These are phyloP conservation scores for Sugiyamaella grinbergsii DNA, from an alignment of 1,139 yeast genomes.

Conservation along the genomic window DNA sequence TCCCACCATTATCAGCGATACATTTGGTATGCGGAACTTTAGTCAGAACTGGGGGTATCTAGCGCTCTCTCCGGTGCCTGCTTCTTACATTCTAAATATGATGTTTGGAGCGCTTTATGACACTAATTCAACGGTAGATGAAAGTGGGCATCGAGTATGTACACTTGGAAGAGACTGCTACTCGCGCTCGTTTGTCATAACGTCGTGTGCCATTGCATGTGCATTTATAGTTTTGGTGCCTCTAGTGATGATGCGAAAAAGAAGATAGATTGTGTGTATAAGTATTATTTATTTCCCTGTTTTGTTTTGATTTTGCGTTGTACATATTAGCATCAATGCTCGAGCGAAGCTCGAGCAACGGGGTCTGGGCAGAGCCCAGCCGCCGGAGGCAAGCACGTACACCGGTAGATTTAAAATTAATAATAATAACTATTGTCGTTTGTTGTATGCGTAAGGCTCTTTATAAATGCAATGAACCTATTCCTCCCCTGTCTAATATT, in stretches of 20 bases:
- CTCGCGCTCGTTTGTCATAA: slow-evolving; percentile 30
- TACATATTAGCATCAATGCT: too few species aligned
- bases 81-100: slow-evolving; percentile 44
- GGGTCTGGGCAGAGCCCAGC: too few species aligned
- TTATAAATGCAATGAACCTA: slow-evolving; percentile 5
- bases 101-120: slow-evolving; percentile 46
- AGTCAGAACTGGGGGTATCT: slow-evolving; percentile 81
- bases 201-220: slow-evolving; percentile 28
- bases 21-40: slow-evolving; percentile 70
- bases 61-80: slow-evolving; percentile 45
- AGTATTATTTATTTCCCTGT: slow-evolving; percentile 4
- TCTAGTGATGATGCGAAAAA: slow-evolving; percentile 5
- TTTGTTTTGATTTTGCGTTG: too few species aligned
- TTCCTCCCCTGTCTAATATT: slow-evolving; percentile 10
- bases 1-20: slow-evolving; percentile 78
- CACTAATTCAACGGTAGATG: slow-evolving; percentile 31
- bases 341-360: too few species aligned
- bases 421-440: too few species aligned
- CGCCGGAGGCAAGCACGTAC: too few species aligned
- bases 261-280: slow-evolving; percentile 8
- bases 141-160: slow-evolving; percentile 31
- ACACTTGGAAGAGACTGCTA: slow-evolving; percentile 32
- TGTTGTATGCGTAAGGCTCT: slow-evolving; percentile 1
- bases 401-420: too few species aligned
- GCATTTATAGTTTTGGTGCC: slow-evolving; percentile 13